phyloP scores from a whole-genome alignment of 352 stramenopile species.

The Phytophthora cactorum region DNA sequence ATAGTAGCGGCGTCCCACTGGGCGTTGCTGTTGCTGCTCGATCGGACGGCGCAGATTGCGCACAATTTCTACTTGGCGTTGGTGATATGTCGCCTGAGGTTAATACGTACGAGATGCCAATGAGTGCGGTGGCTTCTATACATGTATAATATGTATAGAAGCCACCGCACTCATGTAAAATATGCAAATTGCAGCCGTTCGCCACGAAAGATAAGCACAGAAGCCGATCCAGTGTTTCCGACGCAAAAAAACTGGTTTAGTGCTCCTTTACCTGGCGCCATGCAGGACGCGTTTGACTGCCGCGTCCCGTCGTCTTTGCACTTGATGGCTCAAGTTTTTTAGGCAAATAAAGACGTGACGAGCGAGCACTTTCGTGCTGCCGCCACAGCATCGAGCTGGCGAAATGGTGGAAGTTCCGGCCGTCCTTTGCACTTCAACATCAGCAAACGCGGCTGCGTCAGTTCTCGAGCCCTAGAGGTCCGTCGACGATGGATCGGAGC shows the following conservation, averaged over 20 bases:
- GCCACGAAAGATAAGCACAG: slow-evolving; percentile 23
- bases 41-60: slow-evolving; percentile 25
- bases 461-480: not conserved
- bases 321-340: slow-evolving; percentile 24
- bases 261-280: slow-evolving; percentile 26
- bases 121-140: slow-evolving; percentile 18
- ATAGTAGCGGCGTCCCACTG: not conserved
- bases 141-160: not conserved
- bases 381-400: slow-evolving; percentile 1
- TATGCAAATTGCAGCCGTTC: slow-evolving; percentile 4
- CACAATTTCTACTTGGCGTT: slow-evolving; percentile 13
- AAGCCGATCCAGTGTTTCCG: not conserved
- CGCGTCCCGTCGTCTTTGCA: slow-evolving; percentile 10
- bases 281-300: slow-evolving; percentile 23
- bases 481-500: slow-evolving; percentile 1
- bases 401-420: slow-evolving; percentile 16
- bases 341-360: slow-evolving; percentile 36
- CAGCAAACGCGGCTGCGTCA: slow-evolving; percentile 7
- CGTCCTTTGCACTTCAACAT: slow-evolving; percentile 35
- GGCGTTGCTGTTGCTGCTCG: slow-evolving; percentile 15
- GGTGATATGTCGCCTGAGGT: not conserved
- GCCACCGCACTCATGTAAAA: not conserved
- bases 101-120: not conserved
- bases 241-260: slow-evolving; percentile 28
- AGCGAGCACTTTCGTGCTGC: slow-evolving; percentile 27